Base-by-base conservation (phyloP, 192 early-diverging fungal species). In the Podila epigama region DNA sequence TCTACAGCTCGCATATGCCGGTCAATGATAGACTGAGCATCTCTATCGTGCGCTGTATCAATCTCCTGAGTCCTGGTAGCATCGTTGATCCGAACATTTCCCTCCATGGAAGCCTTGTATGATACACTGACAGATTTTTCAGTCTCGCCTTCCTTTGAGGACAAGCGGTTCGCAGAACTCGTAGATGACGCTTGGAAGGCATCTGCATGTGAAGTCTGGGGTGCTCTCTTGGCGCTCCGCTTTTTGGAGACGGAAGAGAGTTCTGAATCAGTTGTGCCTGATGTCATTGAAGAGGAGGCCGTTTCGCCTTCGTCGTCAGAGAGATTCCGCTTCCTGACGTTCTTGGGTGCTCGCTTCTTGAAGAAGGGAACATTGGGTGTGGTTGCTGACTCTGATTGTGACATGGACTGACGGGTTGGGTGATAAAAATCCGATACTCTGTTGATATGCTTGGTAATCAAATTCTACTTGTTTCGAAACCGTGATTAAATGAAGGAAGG, bases 291-390 rank as follows among this genome's bases (percentile, higher is more conserved):
- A 40, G 85, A 79, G 42, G 77, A 77, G 13, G 82, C 58, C 4
- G 77, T 65, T 42, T 57, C 68, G 2, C 70, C 63, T 12, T 81
- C 82, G 18, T 80, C 81, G 37, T 75, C 77, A 8, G 63, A 68
- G 36, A 65, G 60, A 37, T 87, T 81, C 32, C 87, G 79, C 63
- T 89, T 89, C n/a, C 84, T 71, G 36, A 87, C 66, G 35, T 86
- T 87, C 64, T 84, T 87, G 41, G 73, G 73, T 32, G 61, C 56
- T 42, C 86, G 70, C 67, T 89, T 88, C 68, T 88, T 89, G 63
- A 89, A 89, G 61, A 89, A 83, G 15, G 85, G 73, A 3, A 85
- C 84, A 36, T 81, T 83, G 16, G 69, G 68, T 37, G 69, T 51
- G 50, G 40, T 12, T 8, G 48, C 28, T 50, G 55, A 25, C 7